A percentile compares a stretch with the other conserved stretches of the same genome.
Conservation (phyloP, 2,329 filamentous ascomycete genomes). For the Epichloe festucae region DNA sequence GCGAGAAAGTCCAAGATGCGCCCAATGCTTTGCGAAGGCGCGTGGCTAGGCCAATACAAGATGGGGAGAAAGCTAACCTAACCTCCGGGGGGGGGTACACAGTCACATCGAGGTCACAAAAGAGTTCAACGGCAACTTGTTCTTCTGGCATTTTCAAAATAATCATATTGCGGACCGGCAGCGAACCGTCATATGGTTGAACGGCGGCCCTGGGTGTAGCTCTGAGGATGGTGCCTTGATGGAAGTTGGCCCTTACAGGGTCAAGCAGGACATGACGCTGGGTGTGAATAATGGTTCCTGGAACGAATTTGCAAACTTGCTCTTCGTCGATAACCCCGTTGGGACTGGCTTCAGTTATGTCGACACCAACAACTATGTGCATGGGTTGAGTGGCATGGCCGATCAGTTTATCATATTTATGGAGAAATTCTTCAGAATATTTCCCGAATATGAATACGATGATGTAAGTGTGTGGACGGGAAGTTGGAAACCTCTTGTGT, state of each 20-base stretch:
- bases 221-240: slow-evolving; percentile 95
- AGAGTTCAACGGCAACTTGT: slow-evolving; percentile 80
- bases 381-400: slow-evolving; percentile 81
- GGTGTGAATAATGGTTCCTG: slow-evolving; percentile 86
- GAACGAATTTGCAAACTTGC: slow-evolving; percentile 94
- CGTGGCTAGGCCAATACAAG: not conserved
- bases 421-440: slow-evolving; percentile 81
- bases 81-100: slow-evolving; percentile 6
- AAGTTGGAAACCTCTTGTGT: no score
- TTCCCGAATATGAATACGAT: slow-evolving; percentile 82
- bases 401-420: slow-evolving; percentile 77
- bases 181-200: slow-evolving; percentile 90
- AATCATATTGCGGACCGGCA: slow-evolving; percentile 85
- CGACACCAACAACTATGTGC: slow-evolving; percentile 74
- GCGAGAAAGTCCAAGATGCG: not conserved
- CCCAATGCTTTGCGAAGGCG: not conserved
- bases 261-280: slow-evolving; percentile 61
- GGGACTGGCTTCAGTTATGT: slow-evolving; percentile 95
- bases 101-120: slow-evolving; percentile 86
- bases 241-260: slow-evolving; percentile 85
- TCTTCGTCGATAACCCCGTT: slow-evolving; percentile 95
- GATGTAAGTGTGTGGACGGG: slow-evolving; percentile 51
- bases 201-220: slow-evolving; percentile 92
- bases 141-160: slow-evolving; percentile 98
- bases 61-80: not conserved